Evolutionary conservation across 768 basidiomycete species (phyloP).

Genomic region (Podaxis pistillaris): DNA sequence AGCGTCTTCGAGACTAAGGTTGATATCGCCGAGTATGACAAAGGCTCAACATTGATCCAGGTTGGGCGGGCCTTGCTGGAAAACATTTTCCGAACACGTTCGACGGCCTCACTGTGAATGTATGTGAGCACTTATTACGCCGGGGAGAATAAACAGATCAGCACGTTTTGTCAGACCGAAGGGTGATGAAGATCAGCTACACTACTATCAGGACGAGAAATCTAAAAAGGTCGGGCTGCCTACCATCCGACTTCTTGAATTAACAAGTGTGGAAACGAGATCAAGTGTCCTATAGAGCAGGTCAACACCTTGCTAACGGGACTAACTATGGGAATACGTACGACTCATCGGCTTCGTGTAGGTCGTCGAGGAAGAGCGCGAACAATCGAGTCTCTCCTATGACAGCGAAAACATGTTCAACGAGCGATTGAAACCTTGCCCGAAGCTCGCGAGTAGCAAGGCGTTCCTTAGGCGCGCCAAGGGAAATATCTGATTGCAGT

Average conservation of each 20-base stretch:
- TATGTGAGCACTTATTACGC: constrained; percentile 1
- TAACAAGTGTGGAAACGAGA: constrained; percentile 60
- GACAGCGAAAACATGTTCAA: constrained; percentile 67
- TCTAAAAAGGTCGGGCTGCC: constrained; percentile 11
- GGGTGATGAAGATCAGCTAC: constrained; percentile 63
- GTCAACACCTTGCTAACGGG: constrained; percentile 1
- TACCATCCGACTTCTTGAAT: constrained; percentile 67
- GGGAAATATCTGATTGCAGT: constrained; percentile 50
- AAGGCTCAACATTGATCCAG: constrained; percentile 66
- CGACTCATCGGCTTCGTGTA: constrained; percentile 76
- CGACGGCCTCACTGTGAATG: constrained; percentile 39
- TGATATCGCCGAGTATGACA: constrained; percentile 55
- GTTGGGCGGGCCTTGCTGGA: constrained; percentile 54
- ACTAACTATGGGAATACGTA: constrained; percentile 24
- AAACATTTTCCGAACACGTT: constrained; percentile 57
- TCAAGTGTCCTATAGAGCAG: constrained; percentile 53
- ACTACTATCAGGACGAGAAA: neutral
- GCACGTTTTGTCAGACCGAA: constrained; percentile 56
- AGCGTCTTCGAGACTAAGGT: constrained; percentile 62
- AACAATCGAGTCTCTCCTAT: constrained; percentile 70
- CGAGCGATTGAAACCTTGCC: constrained; percentile 67
- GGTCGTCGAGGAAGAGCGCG: constrained; percentile 69
- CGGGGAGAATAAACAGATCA: neutral
- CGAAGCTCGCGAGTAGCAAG: constrained; percentile 60
- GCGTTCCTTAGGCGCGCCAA: constrained; percentile 52